Evolutionary conservation across 2,329 filamentous ascomycete genomes (phyloP).

Genomic region (Escovopsis sp.): DNA sequence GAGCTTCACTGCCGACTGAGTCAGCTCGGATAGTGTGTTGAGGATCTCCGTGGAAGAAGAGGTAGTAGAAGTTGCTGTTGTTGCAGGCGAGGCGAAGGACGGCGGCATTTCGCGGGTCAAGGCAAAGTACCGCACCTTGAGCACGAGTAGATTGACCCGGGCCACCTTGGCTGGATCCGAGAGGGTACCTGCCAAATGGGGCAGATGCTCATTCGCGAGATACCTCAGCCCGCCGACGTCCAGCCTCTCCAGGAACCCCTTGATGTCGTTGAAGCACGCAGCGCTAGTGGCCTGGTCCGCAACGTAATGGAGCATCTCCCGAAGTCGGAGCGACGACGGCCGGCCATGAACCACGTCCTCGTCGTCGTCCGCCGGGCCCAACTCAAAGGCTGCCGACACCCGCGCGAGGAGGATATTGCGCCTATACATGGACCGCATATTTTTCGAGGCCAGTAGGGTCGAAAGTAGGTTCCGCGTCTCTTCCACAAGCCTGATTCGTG

Average conservation of each 20-base stretch:
- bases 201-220: slow-evolving; percentile 23
- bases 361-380: slow-evolving; percentile 13
- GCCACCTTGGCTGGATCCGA: slow-evolving; percentile 11
- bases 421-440: slow-evolving; percentile 22
- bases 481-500: slow-evolving; percentile 10
- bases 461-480: slow-evolving; percentile 17
- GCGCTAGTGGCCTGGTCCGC: slow-evolving; percentile 19
- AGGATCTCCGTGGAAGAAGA: no score
- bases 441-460: slow-evolving; percentile 13
- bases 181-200: slow-evolving; percentile 15
- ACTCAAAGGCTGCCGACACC: slow-evolving; percentile 21
- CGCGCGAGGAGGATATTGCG: slow-evolving; percentile 24
- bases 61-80: slow-evolving; percentile 9
- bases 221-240: slow-evolving; percentile 23
- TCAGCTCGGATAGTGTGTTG: slow-evolving; percentile 13
- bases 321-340: slow-evolving; percentile 17
- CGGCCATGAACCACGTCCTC: slow-evolving; percentile 14
- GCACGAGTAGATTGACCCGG: slow-evolving; percentile 18
- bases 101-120: slow-evolving; percentile 20
- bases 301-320: slow-evolving; percentile 22
- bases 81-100: slow-evolving; percentile 10
- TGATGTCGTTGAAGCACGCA: slow-evolving; percentile 32
- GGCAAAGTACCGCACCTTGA: slow-evolving; percentile 30
- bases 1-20: slow-evolving; percentile 9
- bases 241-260: slow-evolving; percentile 27